Conservation (phyloP, 108 stramenopile genomes). For the Aurantiochytrium sp. region DNA sequence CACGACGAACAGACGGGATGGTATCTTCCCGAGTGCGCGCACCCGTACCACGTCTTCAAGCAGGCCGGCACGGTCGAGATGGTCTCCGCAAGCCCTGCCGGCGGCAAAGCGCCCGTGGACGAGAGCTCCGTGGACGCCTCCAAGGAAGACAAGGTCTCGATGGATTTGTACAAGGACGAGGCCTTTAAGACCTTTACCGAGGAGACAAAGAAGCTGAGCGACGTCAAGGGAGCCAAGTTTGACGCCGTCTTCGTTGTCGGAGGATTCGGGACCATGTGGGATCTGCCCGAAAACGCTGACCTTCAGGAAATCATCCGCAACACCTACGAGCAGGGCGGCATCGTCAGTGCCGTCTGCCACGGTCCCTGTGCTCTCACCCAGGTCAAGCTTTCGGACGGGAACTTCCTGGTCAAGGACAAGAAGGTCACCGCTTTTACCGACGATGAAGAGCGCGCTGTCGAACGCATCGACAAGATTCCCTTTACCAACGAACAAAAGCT, state of each 20-base stretch:
- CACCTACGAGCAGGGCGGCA: conserved; percentile 27
- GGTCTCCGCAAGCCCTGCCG: conserved; percentile 24
- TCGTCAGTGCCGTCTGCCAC: conserved; percentile 39
- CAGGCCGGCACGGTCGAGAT: conserved; percentile 28
- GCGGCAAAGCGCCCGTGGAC: conserved; percentile 22
- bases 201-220: conserved; percentile 21
- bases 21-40: conserved; percentile 36
- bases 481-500: conserved; percentile 32
- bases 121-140: not conserved
- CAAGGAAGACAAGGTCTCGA: conserved; percentile 30
- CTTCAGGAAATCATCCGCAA: conserved; percentile 14
- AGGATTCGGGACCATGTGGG: conserved; percentile 38
- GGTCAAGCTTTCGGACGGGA: conserved; percentile 28
- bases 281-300: conserved; percentile 30
- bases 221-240: conserved; percentile 23
- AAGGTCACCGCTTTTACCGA: conserved; percentile 35
- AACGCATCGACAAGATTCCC: conserved; percentile 23
- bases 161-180: conserved; percentile 25
- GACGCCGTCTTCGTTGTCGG: conserved; percentile 38
- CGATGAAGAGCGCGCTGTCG: conserved; percentile 29
- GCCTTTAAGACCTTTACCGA: not conserved
- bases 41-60: conserved; percentile 29
- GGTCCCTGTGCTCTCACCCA: conserved; percentile 31
- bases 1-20: conserved; percentile 25
- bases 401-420: conserved; percentile 29